Evolutionary conservation across 257 asterid species (phyloP).

Genomic region (Solanum clarkiae): DNA sequence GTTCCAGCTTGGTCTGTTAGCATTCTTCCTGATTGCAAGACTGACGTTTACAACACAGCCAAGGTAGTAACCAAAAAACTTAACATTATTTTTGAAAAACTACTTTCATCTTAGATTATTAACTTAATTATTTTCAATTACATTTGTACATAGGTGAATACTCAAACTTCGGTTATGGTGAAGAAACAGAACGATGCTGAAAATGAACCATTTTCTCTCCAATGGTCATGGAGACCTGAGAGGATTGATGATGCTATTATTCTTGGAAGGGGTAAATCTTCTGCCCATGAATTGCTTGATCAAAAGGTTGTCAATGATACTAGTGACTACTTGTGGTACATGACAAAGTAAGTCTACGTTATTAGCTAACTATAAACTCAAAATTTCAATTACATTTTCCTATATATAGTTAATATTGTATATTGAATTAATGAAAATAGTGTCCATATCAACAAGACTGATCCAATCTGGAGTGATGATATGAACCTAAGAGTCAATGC

Average conservation of each 20-base stretch:
- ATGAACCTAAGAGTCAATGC: constrained; percentile 39
- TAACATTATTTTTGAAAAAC: neutral
- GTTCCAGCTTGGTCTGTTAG: constrained; percentile 90
- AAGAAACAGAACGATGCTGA: constrained; percentile 24
- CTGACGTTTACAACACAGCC: constrained; percentile 60
- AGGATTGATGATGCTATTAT: constrained; percentile 7
- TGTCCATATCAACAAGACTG: constrained; percentile 22
- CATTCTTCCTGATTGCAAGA: constrained; percentile 65
- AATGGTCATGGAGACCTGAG: constrained; percentile 57
- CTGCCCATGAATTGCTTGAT: constrained; percentile 23
- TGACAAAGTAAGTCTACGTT: constrained; percentile 44
- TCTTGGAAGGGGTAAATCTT: constrained; percentile 22
- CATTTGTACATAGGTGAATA: constrained; percentile 22
- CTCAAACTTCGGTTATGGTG: constrained; percentile 44
- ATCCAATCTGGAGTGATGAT: constrained; percentile 29
- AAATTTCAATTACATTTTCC: neutral
- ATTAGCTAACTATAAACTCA: neutral
- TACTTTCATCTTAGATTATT: neutral
- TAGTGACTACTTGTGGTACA: constrained; percentile 76
- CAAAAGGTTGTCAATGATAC: constrained; percentile 33
- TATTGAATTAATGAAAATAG: constrained; percentile 11
- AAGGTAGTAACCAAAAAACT: constrained; percentile 11
- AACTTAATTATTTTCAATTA: neutral
- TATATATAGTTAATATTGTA: neutral
- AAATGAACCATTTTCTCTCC: constrained; percentile 17